These are phyloP conservation scores for Suillus bovinus DNA, from an alignment of 768 basidiomycete species.

Conservation along the genomic window DNA sequence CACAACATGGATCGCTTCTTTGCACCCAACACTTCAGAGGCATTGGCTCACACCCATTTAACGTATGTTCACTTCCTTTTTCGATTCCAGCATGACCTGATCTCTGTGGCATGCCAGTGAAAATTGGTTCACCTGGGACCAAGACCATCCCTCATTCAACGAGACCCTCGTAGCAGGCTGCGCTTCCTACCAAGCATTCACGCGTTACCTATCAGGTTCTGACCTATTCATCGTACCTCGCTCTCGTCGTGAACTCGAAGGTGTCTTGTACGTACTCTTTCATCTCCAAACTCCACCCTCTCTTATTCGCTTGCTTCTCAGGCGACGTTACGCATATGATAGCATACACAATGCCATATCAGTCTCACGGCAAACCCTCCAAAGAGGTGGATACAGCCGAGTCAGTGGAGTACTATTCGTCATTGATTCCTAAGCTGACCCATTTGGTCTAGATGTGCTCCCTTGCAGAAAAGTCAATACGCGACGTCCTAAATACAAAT, in stretches of 20 bases:
- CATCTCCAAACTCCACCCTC: neutral
- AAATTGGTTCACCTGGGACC: conserved; percentile 69
- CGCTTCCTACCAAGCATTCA: conserved; percentile 80
- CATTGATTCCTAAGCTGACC: neutral
- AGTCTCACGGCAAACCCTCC: conserved; percentile 61
- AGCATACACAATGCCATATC: conserved; percentile 82
- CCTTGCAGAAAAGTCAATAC: conserved; percentile 70
- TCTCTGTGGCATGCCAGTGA: conserved; percentile 46
- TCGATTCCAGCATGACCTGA: conserved; percentile 10
- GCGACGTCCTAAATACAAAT: conserved; percentile 63
- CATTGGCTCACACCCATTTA: conserved; percentile 64
- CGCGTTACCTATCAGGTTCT: conserved; percentile 67
- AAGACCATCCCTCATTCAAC: conserved; percentile 65
- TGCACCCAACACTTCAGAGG: conserved; percentile 73
- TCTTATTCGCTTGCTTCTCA: conserved; percentile 29
- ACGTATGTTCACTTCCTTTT: conserved; percentile 45
- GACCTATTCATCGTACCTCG: conserved; percentile 74
- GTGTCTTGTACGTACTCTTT: conserved; percentile 56
- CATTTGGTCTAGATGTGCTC: conserved; percentile 54
- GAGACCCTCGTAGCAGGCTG: conserved; percentile 75
- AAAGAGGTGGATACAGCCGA: conserved; percentile 54
- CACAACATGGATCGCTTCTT: conserved; percentile 66
- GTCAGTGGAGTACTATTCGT: conserved; percentile 35
- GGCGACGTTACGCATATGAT: conserved; percentile 75
- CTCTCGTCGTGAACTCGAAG: conserved; percentile 65